phyloP scores from a whole-genome alignment of 371 early-diverging fungal genomes.

The Mucor irregularis region DNA sequence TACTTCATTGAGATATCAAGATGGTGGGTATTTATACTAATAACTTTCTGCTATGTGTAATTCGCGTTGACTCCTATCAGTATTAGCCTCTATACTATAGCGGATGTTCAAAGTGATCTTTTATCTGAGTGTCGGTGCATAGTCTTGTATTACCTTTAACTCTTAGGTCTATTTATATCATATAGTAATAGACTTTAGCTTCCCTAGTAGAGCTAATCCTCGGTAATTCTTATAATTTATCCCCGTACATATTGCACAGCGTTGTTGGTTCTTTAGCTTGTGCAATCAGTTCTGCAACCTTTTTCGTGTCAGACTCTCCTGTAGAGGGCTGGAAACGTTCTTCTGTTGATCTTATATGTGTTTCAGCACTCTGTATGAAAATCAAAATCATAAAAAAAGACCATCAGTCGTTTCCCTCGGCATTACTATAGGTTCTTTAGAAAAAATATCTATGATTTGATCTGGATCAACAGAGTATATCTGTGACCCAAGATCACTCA shows the following conservation, averaged over 20 bases:
- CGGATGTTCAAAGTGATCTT: too few relatives aligned
- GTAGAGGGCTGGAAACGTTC: not conserved
- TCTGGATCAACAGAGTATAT: slow-evolving; percentile 82
- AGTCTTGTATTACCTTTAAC: too few relatives aligned
- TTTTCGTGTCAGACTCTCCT: slow-evolving; percentile 8
- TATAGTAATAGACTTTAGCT: too few relatives aligned
- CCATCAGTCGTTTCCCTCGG: not conserved
- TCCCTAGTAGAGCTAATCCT: too few relatives aligned
- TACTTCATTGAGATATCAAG: too few relatives aligned
- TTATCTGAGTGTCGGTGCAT: too few relatives aligned
- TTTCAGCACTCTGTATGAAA: not conserved
- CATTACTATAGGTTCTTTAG: not conserved
- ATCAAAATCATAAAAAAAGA: not conserved
- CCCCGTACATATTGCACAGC: slow-evolving; percentile 34
- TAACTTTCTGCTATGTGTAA: too few relatives aligned
- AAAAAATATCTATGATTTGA: slow-evolving; percentile 70
- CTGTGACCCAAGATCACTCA: slow-evolving; percentile 77
- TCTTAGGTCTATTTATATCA: too few relatives aligned
- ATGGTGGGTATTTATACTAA: too few relatives aligned
- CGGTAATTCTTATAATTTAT: slow-evolving; percentile 18
- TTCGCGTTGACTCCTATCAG: too few relatives aligned
- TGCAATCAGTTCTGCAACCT: slow-evolving; percentile 21
- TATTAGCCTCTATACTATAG: too few relatives aligned
- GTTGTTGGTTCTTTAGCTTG: slow-evolving; percentile 21
- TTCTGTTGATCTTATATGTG: not conserved